Evolutionary conservation across 2,329 filamentous ascomycete genomes (phyloP).

Genomic region (Ophiostoma ulmi): DNA sequence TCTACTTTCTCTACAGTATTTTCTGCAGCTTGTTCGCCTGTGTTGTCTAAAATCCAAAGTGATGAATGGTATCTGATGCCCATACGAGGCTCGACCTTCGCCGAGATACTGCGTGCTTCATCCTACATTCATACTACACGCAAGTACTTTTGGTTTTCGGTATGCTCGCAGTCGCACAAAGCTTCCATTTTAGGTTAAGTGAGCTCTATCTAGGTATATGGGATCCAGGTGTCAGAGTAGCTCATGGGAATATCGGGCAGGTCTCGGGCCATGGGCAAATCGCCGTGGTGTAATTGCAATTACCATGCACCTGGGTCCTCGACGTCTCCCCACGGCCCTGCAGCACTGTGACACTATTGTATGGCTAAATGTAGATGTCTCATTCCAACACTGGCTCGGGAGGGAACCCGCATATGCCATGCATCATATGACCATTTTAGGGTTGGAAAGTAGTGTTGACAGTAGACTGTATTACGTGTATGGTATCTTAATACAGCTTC

Average conservation of each 20-base stretch:
- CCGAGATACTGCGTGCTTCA: not conserved
- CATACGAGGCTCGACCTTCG: not conserved
- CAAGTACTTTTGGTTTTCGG: not conserved
- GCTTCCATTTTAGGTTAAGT: not conserved
- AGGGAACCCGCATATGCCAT: slow-evolving; percentile 6
- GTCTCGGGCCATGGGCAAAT: not conserved
- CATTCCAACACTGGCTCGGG: not conserved
- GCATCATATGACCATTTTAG: slow-evolving; percentile 1
- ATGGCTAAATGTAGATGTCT: not conserved
- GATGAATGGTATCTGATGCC: not conserved
- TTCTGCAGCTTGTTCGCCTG: too few species aligned
- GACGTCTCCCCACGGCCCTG: too few species aligned
- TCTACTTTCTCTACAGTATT: not conserved
- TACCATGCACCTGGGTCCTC: too few species aligned
- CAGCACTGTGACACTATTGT: too few species aligned
- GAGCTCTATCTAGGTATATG: not conserved
- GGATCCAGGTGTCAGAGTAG: not conserved
- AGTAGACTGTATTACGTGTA: not conserved
- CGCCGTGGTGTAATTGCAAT: not conserved
- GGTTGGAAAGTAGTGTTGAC: not conserved
- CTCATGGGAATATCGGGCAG: not conserved
- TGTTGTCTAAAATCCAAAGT: too few species aligned
- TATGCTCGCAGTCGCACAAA: not conserved
- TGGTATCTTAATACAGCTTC: not conserved
- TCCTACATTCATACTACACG: not conserved